A percentile compares a stretch with the other conserved stretches of the same genome.
Conservation (phyloP, 2,329 filamentous ascomycete species). For the Arthroderma uncinatum region DNA sequence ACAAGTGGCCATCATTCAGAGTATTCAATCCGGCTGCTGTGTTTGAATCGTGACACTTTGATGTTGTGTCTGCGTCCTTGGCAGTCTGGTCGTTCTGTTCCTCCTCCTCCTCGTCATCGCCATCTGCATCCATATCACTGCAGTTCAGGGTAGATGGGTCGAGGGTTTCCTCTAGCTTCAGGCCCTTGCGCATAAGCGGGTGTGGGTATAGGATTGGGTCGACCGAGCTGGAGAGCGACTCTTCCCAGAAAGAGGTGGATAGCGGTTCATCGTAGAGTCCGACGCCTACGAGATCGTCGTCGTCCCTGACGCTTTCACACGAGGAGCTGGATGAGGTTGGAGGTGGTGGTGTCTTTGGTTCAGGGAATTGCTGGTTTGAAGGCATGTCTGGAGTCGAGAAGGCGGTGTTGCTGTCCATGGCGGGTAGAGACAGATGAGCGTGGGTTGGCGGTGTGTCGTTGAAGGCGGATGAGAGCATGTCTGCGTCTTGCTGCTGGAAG, state of each 20-base stretch:
- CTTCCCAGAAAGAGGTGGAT: slow-evolving; percentile 39
- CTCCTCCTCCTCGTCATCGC: slow-evolving; percentile 49
- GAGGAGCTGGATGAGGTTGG: background rate
- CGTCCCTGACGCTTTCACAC: slow-evolving; percentile 44
- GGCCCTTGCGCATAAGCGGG: slow-evolving; percentile 54
- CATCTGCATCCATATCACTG: slow-evolving; percentile 40
- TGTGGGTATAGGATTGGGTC: slow-evolving; percentile 35
- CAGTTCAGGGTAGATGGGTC: slow-evolving; percentile 49
- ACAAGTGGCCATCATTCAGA: background rate
- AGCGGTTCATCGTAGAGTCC: slow-evolving; percentile 67
- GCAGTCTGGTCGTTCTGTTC: slow-evolving; percentile 32
- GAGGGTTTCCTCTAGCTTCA: slow-evolving; percentile 70
- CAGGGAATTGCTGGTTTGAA: slow-evolving; percentile 27
- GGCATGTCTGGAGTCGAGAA: slow-evolving; percentile 31
- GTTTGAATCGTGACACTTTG: background rate
- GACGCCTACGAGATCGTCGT: slow-evolving; percentile 69
- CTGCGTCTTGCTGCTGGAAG: background rate
- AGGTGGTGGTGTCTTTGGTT: slow-evolving; percentile 16
- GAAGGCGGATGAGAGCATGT: background rate
- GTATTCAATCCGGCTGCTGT: background rate
- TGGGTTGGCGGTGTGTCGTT: background rate
- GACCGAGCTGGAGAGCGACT: slow-evolving; percentile 30
- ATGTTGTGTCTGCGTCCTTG: background rate
- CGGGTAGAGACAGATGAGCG: background rate
- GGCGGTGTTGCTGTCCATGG: slow-evolving; percentile 17